Evolutionary conservation across 352 stramenopile species (phyloP), one percentile per base, ranked within the genome.

Genomic region (Globisporangium emineosum): DNA sequence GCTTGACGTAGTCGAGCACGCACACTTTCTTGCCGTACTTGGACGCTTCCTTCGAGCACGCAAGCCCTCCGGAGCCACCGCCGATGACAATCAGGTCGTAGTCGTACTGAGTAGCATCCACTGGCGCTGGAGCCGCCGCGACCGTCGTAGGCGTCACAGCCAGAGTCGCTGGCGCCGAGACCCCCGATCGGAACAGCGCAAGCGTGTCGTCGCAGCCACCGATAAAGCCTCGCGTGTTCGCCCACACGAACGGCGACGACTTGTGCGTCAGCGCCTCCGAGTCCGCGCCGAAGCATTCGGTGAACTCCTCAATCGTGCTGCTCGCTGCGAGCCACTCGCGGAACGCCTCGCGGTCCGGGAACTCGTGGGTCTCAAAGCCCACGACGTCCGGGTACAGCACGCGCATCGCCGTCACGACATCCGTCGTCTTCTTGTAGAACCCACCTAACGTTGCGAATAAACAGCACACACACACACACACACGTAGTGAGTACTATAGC

Each of bases 1-100:
- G 84, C 68, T 94, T 92, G 64, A 94, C 97, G 75, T 98, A 99
- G 79, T 99, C 97, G 37, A 99, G 82, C 51, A 98, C 84, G 5
- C 93, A 94, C 45, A 99, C 97, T 56, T 97, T 98, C 65, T 97
- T 91, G 55, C 96, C 96, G 42, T 97, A 89, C 57, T 75, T 83
- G 17, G 94, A 86, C 5, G 96, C 96, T 71, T 99, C 94, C 73
- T 99, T 98, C 27, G 96, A 97, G 56, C 88, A 96, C 13, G 97
- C 97, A 57, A 99, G 83, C 23, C 97, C 91, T n/a, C 86, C 86
- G 5, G 81, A 92, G 19, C 86, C 86, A 35, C 86, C 86, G 45
- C 86, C 86, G 62, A 94, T 93, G 30, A 94, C 86, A 27, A 93
- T 69, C n/a, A 93, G 60, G 55, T 94, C 86, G 57, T 89, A 94